These are phyloP conservation scores for Durio zibethinus DNA, from an alignment of 345 rosid species.

Conservation along the genomic window DNA sequence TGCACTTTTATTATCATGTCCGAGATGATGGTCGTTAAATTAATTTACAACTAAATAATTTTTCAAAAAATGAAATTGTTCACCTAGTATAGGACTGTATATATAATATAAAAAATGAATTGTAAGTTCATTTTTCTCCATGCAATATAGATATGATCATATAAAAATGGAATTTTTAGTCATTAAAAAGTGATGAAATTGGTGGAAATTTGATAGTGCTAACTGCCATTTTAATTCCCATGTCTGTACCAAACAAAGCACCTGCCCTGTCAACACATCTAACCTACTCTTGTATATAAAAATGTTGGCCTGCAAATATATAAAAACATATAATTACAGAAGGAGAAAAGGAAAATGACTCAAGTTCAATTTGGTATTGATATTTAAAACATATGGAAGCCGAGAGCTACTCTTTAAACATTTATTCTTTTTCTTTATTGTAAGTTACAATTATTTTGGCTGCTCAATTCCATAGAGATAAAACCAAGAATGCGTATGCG, in stretches of 20 bases:
- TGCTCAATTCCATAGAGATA: neutral
- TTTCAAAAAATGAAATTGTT: too few species aligned
- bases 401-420: neutral
- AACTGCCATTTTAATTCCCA: neutral
- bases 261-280: neutral
- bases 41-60: neutral
- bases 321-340: neutral
- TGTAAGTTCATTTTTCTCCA: neutral
- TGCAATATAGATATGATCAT: neutral
- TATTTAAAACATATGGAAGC: too few species aligned
- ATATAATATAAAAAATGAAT: neutral
- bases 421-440: neutral
- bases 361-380: constrained; percentile 1
- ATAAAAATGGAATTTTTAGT: neutral
- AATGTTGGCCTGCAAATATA: constrained; percentile 12
- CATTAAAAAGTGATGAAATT: neutral
- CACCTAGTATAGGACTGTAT: neutral
- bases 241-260: neutral
- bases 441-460: neutral
- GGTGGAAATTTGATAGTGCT: neutral
- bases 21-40: neutral
- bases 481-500: constrained; percentile 1
- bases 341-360: constrained; percentile 5
- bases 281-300: constrained; percentile 7
- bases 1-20: neutral